These are phyloP conservation scores for Hyphopichia homilentoma DNA, from an alignment of 805 yeast species.

Conservation along the genomic window DNA sequence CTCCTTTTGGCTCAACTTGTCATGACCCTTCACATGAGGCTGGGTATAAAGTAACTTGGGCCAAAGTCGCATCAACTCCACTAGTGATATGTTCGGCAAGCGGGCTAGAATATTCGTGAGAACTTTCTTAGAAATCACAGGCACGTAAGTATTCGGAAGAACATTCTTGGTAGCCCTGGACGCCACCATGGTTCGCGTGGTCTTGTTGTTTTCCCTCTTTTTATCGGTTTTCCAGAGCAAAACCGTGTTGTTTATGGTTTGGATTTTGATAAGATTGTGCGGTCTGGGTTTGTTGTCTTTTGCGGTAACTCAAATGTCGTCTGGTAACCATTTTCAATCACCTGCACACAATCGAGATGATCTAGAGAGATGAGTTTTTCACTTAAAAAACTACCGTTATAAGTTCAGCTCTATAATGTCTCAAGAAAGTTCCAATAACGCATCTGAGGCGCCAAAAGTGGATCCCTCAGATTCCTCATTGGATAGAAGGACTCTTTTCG, in stretches of 20 bases:
- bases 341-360: slow-evolving; percentile 2
- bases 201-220: no score
- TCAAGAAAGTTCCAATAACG: no score
- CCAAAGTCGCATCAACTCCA: slow-evolving; percentile 33
- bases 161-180: slow-evolving; percentile 17
- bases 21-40: slow-evolving; percentile 15
- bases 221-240: no score
- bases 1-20: slow-evolving; percentile 14
- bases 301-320: no score
- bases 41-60: slow-evolving; percentile 28
- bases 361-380: slow-evolving; percentile 1
- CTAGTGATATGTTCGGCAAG: slow-evolving; percentile 28
- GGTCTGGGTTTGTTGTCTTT: no score
- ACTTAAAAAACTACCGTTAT: no score
- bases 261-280: no score
- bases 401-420: no score
- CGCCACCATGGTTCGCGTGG: no score
- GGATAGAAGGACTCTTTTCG: slow-evolving; percentile 71
- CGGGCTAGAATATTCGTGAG: slow-evolving; percentile 18
- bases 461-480: no score
- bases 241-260: no score
- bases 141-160: slow-evolving; percentile 37
- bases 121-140: slow-evolving; percentile 22
- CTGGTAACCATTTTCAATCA: no score
- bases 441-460: slow-evolving; percentile 1